Percentiles rank a stretch among this genome's conserved stretches.
phyloP scores from a whole-genome alignment of 306 rosid species.

The Chamaecrista fasciculata region DNA sequence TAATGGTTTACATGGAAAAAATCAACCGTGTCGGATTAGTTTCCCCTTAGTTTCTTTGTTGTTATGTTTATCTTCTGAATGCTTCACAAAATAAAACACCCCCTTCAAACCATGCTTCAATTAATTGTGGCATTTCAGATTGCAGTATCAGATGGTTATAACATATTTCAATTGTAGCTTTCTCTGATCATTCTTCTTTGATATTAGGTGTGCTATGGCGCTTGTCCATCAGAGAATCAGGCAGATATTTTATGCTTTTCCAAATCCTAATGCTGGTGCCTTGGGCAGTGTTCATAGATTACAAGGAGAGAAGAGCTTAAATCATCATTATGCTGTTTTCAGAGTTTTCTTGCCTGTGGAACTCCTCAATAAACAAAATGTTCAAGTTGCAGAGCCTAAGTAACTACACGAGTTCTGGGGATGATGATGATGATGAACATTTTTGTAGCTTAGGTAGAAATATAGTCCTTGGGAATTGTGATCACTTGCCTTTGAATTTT shows the following conservation, averaged over 20 bases:
- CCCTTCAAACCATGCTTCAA: neutral
- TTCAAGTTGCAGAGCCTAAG: constrained; percentile 20
- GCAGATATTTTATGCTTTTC: constrained; percentile 81
- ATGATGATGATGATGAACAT: constrained; percentile 11
- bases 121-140: neutral
- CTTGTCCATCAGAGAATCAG: constrained; percentile 88
- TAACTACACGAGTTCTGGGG: neutral
- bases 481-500: neutral
- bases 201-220: constrained; percentile 94
- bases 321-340: constrained; percentile 91
- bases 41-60: neutral
- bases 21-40: neutral
- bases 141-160: constrained; percentile 19
- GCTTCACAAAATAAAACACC: neutral
- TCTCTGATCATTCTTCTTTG: constrained; percentile 19
- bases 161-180: neutral
- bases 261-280: constrained; percentile 79
- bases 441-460: constrained; percentile 9
- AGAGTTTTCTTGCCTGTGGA: constrained; percentile 65
- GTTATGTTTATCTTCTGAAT: neutral
- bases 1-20: neutral
- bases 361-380: constrained; percentile 33
- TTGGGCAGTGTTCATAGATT: constrained; percentile 79
- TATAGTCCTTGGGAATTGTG: constrained; percentile 1
- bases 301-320: constrained; percentile 85